phyloP scores from a whole-genome alignment of 805 yeast species.

The Candida chauliodis region DNA sequence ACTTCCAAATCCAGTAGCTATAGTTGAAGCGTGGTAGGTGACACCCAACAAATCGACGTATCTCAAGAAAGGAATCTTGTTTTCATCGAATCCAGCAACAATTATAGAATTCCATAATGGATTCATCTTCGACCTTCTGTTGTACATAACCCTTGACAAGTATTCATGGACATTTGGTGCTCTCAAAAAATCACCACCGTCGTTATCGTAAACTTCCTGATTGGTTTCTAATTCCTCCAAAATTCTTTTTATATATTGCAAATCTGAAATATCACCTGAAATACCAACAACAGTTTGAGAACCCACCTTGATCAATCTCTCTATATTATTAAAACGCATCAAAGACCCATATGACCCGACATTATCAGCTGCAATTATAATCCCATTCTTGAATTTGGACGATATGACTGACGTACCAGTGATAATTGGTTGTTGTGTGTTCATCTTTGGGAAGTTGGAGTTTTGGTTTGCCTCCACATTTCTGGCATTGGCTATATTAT shows the following conservation, averaged over 20 bases:
- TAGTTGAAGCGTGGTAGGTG: slow-evolving; percentile 77
- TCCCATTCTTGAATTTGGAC: slow-evolving; percentile 84
- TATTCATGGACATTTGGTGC: slow-evolving; percentile 91
- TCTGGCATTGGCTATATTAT: slow-evolving; percentile 63
- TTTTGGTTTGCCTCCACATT: slow-evolving; percentile 15
- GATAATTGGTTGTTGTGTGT: slow-evolving; percentile 91
- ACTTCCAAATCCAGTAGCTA: slow-evolving; percentile 96
- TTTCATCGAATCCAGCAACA: slow-evolving; percentile 84
- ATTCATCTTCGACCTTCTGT: slow-evolving; percentile 87
- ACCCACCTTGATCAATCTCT: slow-evolving; percentile 84
- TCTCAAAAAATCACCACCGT: slow-evolving; percentile 52
- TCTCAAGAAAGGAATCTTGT: slow-evolving; percentile 62
- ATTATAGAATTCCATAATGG: slow-evolving; percentile 94
- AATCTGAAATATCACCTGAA: slow-evolving; percentile 91
- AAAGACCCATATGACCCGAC: slow-evolving; percentile 90
- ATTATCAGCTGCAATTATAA: slow-evolving; percentile 92
- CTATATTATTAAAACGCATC: slow-evolving; percentile 78
- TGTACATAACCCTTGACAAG: slow-evolving; percentile 77
- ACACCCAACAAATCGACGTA: slow-evolving; percentile 93
- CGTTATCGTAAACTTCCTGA: slow-evolving; percentile 78
- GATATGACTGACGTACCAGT: slow-evolving; percentile 97
- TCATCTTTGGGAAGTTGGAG: slow-evolving; percentile 60
- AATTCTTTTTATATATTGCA: slow-evolving; percentile 74
- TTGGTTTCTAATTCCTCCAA: slow-evolving; percentile 71
- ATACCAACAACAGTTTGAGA: slow-evolving; percentile 84